Evolutionary conservation across 345 rosid genomes (phyloP).

Genomic region (Citrus cavaleriei): DNA sequence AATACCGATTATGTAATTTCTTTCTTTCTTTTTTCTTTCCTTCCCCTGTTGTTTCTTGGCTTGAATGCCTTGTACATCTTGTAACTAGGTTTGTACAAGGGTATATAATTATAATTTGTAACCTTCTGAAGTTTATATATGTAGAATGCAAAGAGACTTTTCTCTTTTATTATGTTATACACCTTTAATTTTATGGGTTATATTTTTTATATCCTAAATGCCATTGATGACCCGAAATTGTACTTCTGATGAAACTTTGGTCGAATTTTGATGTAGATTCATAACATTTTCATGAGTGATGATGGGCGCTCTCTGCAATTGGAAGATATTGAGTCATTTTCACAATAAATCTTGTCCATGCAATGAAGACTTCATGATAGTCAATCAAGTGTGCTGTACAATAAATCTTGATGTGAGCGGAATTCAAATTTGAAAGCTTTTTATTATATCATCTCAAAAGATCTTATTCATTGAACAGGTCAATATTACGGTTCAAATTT

Average conservation of each 20-base stretch:
- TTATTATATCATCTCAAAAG: neutral
- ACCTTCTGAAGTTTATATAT: conserved; percentile 2
- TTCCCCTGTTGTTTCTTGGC: neutral
- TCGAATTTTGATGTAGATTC: neutral
- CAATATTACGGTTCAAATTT: no score
- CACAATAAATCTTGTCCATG: neutral
- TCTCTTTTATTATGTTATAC: neutral
- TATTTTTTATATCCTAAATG: neutral
- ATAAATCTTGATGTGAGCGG: no score
- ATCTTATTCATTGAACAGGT: no score
- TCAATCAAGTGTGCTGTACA: no score
- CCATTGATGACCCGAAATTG: neutral
- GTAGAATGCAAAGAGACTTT: neutral
- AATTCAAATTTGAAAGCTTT: neutral
- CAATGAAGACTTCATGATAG: no score
- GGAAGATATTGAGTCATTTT: neutral
- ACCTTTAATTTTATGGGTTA: neutral
- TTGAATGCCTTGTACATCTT: conserved; percentile 29
- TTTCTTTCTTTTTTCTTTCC: neutral
- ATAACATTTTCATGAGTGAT: neutral
- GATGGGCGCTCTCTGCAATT: no score
- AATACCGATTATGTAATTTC: neutral
- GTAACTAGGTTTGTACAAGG: conserved; percentile 25
- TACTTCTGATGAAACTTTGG: neutral
- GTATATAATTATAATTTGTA: conserved; percentile 13